Conservation (phyloP, 2,329 filamentous ascomycete genomes). For the Cercospora sojina region DNA sequence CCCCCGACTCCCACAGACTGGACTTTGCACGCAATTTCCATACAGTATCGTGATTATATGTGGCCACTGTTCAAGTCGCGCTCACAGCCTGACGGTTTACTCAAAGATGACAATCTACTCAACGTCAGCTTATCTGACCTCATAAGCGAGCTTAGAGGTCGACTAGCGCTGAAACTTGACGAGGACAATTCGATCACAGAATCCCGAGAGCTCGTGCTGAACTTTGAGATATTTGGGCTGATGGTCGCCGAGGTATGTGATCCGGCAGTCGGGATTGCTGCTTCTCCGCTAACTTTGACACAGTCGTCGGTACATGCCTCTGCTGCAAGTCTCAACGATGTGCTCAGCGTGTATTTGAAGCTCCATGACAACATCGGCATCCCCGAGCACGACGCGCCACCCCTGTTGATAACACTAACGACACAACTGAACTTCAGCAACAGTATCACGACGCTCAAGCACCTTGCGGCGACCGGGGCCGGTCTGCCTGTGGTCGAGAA, state of each 20-base stretch:
- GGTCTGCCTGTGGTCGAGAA: constrained; percentile 48
- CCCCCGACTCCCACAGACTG: constrained; percentile 39
- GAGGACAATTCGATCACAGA: constrained; percentile 54
- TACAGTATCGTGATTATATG: constrained; percentile 56
- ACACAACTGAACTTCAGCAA: constrained; percentile 55
- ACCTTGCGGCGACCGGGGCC: constrained; percentile 57
- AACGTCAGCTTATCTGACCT: constrained; percentile 55
- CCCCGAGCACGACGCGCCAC: constrained; percentile 49
- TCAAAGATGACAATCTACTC: constrained; percentile 57
- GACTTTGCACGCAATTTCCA: constrained; percentile 49
- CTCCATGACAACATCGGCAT: constrained; percentile 60
- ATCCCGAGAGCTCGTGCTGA: constrained; percentile 58
- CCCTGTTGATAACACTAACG: constrained; percentile 57
- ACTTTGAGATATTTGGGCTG: constrained; percentile 56
- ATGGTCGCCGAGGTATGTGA: constrained; percentile 55
- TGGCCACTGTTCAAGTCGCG: constrained; percentile 60
- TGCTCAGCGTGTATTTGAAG: constrained; percentile 60
- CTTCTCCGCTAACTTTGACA: constrained; percentile 3
- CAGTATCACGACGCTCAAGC: constrained; percentile 53
- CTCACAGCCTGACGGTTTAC: constrained; percentile 54
- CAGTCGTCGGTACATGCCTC: constrained; percentile 49
- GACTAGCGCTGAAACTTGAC: constrained; percentile 54
- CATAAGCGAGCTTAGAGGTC: constrained; percentile 47
- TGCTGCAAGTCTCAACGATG: constrained; percentile 54
- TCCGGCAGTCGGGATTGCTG: not conserved